Conservation (phyloP, 768 basidiomycete species). For the Suillus spraguei region DNA sequence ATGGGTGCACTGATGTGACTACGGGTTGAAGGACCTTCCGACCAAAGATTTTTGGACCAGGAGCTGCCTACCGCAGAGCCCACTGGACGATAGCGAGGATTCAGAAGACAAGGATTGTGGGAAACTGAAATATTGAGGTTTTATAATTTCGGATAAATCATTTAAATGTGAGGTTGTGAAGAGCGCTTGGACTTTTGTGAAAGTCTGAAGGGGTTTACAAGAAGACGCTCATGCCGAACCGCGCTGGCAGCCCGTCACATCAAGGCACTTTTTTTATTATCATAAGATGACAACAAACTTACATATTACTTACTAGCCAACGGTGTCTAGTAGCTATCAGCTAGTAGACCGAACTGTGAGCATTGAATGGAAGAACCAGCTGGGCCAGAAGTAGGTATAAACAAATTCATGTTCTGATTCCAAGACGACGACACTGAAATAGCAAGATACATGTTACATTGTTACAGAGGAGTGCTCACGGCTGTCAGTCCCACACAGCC, state of each 20-base stretch:
- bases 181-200: slow-evolving; percentile 6
- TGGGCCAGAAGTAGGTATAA: background rate
- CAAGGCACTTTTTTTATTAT: slow-evolving; percentile 11
- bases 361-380: no score
- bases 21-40: slow-evolving; percentile 19
- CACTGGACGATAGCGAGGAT: slow-evolving; percentile 29
- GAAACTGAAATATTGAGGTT: slow-evolving; percentile 37
- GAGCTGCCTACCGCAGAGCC: slow-evolving; percentile 57
- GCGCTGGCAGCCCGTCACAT: slow-evolving; percentile 10
- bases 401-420: background rate
- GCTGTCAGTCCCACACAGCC: slow-evolving; percentile 4
- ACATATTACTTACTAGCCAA: background rate
- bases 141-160: slow-evolving; percentile 43
- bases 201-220: slow-evolving; percentile 11
- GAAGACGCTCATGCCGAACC: background rate
- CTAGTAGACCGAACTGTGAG: no score
- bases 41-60: slow-evolving; percentile 30
- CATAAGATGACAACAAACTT: background rate
- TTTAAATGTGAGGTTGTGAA: slow-evolving; percentile 20
- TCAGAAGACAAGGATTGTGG: slow-evolving; percentile 37
- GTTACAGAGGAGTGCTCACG: no score
- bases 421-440: slow-evolving; percentile 7
- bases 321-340: no score
- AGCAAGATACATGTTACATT: no score
- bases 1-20: slow-evolving; percentile 7